These are phyloP conservation scores for Parafenestella ontariensis DNA, from an alignment of 2,329 filamentous ascomycete genomes.

Conservation along the genomic window DNA sequence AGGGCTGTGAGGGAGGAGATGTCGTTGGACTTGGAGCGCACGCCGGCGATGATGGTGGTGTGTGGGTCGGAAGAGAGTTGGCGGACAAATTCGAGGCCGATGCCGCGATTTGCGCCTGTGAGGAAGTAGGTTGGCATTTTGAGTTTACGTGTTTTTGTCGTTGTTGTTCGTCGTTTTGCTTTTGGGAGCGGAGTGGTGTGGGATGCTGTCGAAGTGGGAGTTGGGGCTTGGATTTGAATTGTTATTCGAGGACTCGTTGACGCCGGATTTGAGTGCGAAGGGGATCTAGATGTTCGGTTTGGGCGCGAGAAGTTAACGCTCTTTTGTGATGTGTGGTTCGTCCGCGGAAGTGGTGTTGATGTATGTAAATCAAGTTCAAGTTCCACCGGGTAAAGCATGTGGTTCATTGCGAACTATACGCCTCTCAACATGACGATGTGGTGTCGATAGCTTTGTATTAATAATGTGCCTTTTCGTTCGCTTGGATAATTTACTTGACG, in stretches of 20 bases:
- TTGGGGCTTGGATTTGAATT: constrained; percentile 6
- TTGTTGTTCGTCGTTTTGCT: no score
- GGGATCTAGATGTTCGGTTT: neutral
- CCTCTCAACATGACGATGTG: neutral
- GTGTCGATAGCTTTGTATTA: neutral
- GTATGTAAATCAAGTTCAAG: constrained; percentile 5
- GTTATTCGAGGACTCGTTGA: neutral
- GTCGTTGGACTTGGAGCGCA: constrained; percentile 45
- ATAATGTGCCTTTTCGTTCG: neutral
- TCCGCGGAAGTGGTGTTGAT: constrained; percentile 8
- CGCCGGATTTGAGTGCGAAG: neutral
- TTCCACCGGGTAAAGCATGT: constrained; percentile 22
- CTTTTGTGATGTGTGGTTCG: constrained; percentile 5
- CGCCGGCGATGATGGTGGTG: constrained; percentile 51
- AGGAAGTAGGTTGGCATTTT: constrained; percentile 44
- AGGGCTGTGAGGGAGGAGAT: constrained; percentile 38
- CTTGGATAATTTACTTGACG: neutral
- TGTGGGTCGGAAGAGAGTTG: constrained; percentile 37
- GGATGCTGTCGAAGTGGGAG: constrained; percentile 4
- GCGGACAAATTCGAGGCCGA: constrained; percentile 41
- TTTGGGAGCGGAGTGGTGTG: neutral
- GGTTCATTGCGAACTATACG: neutral
- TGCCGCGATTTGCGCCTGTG: constrained; percentile 42
- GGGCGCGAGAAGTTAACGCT: constrained; percentile 18
- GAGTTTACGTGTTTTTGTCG: neutral